Percentiles rank a stretch among this genome's conserved stretches.
Evolutionary conservation across 495 filamentous ascomycete genomes (phyloP).

Genomic region (Podospora sp.): DNA sequence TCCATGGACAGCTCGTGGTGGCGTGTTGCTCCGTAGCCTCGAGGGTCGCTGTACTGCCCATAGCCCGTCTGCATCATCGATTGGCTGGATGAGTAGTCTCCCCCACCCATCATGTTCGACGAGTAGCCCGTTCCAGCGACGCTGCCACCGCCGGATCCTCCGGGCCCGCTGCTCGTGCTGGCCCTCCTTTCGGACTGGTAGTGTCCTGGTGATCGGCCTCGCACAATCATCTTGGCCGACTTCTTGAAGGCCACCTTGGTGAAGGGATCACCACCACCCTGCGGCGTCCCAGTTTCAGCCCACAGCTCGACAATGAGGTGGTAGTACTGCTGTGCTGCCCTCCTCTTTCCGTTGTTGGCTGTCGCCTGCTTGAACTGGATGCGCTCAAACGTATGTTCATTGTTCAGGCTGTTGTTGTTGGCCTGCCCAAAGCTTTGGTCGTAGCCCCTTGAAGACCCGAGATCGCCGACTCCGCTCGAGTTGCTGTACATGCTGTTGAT

Average conservation of each 20-base stretch:
- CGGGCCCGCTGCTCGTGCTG: slow-evolving; percentile 73
- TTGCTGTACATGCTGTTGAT: slow-evolving; percentile 38
- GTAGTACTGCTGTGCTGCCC: slow-evolving; percentile 92
- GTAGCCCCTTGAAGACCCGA: slow-evolving; percentile 45
- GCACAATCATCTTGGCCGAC: slow-evolving; percentile 88
- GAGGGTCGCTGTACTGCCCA: slow-evolving; percentile 40
- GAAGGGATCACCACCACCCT: slow-evolving; percentile 53
- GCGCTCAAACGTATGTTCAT: slow-evolving; percentile 78
- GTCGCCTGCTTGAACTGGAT: slow-evolving; percentile 98
- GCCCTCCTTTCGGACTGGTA: slow-evolving; percentile 83
- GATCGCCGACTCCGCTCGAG: slow-evolving; percentile 34
- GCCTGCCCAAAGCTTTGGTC: slow-evolving; percentile 44
- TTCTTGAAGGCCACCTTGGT: slow-evolving; percentile 78
- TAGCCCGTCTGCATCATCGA: slow-evolving; percentile 39
- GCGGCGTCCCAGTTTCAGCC: slow-evolving; percentile 65
- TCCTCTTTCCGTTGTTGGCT: slow-evolving; percentile 91
- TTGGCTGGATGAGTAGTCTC: slow-evolving; percentile 40
- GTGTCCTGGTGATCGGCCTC: slow-evolving; percentile 88
- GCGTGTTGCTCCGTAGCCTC: slow-evolving; percentile 41
- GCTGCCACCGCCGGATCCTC: slow-evolving; percentile 57
- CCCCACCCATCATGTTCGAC: slow-evolving; percentile 38
- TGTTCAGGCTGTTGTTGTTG: slow-evolving; percentile 47
- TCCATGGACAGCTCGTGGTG: slow-evolving; percentile 50
- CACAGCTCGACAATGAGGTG: slow-evolving; percentile 88
- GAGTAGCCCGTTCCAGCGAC: slow-evolving; percentile 51